A percentile compares a stretch with the other conserved stretches of the same genome.
Conservation (phyloP, 2,329 filamentous ascomycete genomes). For the Plectosphaerella plurivora region DNA sequence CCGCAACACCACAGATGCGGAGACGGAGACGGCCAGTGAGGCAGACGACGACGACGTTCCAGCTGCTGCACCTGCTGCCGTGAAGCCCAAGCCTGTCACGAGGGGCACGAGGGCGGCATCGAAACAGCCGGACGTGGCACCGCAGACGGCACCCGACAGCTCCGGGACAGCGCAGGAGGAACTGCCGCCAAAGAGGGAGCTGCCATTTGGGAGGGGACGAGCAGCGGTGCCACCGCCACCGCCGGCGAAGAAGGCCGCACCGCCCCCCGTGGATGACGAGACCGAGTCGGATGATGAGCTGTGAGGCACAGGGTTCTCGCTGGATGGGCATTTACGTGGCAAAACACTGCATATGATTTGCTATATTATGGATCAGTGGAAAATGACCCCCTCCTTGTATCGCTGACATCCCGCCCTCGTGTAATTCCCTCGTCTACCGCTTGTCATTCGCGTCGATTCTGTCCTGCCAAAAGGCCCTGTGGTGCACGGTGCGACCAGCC, state of each 20-base stretch:
- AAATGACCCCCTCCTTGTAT: neutral
- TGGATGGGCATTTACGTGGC: neutral
- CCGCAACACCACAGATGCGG: slow-evolving; percentile 30
- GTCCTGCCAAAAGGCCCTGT: slow-evolving; percentile 52
- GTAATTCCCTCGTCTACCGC: slow-evolving; percentile 22
- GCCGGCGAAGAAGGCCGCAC: slow-evolving; percentile 16
- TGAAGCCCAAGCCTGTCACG: slow-evolving; percentile 6
- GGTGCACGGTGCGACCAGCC: slow-evolving; percentile 56
- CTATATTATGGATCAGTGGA: neutral
- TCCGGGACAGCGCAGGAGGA: slow-evolving; percentile 8
- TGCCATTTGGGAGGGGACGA: slow-evolving; percentile 40
- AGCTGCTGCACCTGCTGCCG: slow-evolving; percentile 9
- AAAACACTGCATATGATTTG: neutral
- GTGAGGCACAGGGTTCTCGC: slow-evolving; percentile 16
- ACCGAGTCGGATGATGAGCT: slow-evolving; percentile 55
- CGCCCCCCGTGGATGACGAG: slow-evolving; percentile 33
- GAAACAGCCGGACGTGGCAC: neutral
- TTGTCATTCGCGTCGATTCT: slow-evolving; percentile 49
- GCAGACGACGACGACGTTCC: slow-evolving; percentile 27
- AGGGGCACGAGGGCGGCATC: neutral
- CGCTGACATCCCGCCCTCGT: neutral
- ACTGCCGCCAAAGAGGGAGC: slow-evolving; percentile 31
- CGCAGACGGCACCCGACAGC: slow-evolving; percentile 4
- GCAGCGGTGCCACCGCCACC: slow-evolving; percentile 1
- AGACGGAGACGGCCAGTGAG: slow-evolving; percentile 36